Evolutionary conservation across 2,329 filamentous ascomycete species (phyloP).

Genomic region (Botrytis fabae): DNA sequence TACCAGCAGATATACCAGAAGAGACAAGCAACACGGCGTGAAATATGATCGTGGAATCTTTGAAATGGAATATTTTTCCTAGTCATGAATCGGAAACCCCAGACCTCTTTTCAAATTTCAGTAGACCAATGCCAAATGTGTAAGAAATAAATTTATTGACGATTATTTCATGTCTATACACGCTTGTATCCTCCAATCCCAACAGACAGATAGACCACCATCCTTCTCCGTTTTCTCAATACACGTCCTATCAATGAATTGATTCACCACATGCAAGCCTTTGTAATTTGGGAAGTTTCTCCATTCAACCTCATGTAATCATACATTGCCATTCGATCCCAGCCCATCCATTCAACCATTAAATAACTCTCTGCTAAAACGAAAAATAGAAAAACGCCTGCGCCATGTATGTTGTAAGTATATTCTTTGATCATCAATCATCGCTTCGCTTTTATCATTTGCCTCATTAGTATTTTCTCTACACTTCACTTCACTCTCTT

Average conservation of each 20-base stretch:
- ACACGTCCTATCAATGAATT: background rate
- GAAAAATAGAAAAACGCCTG: background rate
- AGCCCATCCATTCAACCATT: background rate
- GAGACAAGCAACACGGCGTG: background rate
- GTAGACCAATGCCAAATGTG: background rate
- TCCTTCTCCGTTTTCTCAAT: background rate
- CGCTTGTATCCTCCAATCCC: background rate
- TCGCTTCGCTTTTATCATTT: constrained; percentile 14
- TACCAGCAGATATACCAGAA: background rate
- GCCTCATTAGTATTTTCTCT: constrained; percentile 1
- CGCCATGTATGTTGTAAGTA: constrained; percentile 9
- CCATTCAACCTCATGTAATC: background rate
- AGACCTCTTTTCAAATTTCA: background rate
- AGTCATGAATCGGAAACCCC: background rate
- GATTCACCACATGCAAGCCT: background rate
- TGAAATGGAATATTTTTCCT: background rate
- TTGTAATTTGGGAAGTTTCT: background rate
- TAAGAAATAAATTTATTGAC: background rate
- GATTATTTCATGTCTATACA: background rate
- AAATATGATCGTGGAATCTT: background rate
- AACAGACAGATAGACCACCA: background rate
- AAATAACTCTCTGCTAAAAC: background rate
- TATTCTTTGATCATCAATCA: constrained; percentile 3
- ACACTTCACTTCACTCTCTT: background rate
- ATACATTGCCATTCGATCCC: background rate